A percentile compares a stretch with the other conserved stretches of the same genome.
Evolutionary conservation across 306 rosid genomes (phyloP).

Genomic region (Acacia crassicarpa): DNA sequence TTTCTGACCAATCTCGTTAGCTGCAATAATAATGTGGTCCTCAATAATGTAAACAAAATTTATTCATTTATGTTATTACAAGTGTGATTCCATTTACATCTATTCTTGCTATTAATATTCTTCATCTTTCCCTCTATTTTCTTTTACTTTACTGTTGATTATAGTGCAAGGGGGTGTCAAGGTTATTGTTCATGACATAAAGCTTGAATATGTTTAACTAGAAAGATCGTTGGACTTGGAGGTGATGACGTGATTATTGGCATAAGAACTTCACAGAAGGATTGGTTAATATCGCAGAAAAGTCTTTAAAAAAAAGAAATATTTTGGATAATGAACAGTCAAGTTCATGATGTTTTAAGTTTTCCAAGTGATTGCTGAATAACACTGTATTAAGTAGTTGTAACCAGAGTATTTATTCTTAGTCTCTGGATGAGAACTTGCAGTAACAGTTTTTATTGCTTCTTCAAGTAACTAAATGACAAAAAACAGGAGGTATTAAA

Average conservation of each 20-base stretch:
- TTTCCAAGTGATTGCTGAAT: conserved; percentile 5
- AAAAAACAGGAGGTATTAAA: not conserved
- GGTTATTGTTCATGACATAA: not conserved
- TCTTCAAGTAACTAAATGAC: not conserved
- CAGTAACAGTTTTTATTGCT: not conserved
- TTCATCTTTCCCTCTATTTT: not conserved
- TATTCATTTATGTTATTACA: conserved; percentile 24
- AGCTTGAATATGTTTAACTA: not conserved
- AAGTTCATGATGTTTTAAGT: not conserved
- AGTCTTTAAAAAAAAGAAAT: too few relatives aligned
- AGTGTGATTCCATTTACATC: conserved; percentile 11
- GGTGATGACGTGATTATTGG: too few relatives aligned
- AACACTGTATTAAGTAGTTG: not conserved
- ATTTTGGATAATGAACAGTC: not conserved
- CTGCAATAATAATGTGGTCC: conserved; percentile 33
- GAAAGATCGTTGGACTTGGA: too few relatives aligned
- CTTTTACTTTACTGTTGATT: not conserved
- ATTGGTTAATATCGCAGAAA: not conserved
- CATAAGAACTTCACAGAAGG: not conserved
- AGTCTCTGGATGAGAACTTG: not conserved
- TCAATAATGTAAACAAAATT: conserved; percentile 34
- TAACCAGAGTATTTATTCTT: not conserved
- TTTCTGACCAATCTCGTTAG: conserved; percentile 29
- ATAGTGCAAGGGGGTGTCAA: not conserved
- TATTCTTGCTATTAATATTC: not conserved